A percentile compares a stretch with the other conserved stretches of the same genome.
Conservation (phyloP, 306 rosid genomes). For the Ammopiptanthus mongolicus region DNA sequence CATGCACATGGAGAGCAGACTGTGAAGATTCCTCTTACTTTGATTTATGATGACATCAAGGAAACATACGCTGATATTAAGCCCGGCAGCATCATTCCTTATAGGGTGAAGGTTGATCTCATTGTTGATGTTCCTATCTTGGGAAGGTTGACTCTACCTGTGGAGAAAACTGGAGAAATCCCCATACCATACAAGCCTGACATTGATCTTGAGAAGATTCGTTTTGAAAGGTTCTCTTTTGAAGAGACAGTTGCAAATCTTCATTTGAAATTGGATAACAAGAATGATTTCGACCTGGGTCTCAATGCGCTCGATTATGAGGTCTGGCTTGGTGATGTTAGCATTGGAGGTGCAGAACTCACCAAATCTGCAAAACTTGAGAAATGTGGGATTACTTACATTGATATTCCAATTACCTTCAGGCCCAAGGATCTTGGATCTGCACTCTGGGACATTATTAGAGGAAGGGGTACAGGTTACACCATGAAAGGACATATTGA, state of each 20-base stretch:
- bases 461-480: conserved; percentile 93
- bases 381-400: conserved; percentile 49
- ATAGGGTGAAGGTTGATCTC: conserved; percentile 72
- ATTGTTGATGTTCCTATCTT: conserved; percentile 82
- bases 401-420: conserved; percentile 78
- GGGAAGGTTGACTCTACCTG: conserved; percentile 79
- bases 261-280: conserved; percentile 87
- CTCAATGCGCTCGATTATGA: conserved; percentile 74
- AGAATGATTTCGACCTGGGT: conserved; percentile 84
- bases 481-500: conserved; percentile 65
- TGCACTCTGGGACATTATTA: conserved; percentile 95
- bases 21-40: conserved; percentile 61
- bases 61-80: conserved; percentile 57
- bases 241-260: conserved; percentile 86
- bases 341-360: conserved; percentile 76
- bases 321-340: conserved; percentile 74
- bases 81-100: conserved; percentile 87
- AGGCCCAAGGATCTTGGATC: conserved; percentile 94
- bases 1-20: conserved; percentile 82
- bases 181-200: conserved; percentile 97
- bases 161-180: conserved; percentile 91
- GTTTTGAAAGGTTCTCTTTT: conserved; percentile 64
- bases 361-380: conserved; percentile 57
- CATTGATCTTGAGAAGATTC: conserved; percentile 77
- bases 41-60: conserved; percentile 84